Percentiles rank a stretch among this genome's conserved stretches.
These are phyloP conservation scores for Sonneratia alba DNA, from an alignment of 345 rosid genomes.

Conservation along the genomic window DNA sequence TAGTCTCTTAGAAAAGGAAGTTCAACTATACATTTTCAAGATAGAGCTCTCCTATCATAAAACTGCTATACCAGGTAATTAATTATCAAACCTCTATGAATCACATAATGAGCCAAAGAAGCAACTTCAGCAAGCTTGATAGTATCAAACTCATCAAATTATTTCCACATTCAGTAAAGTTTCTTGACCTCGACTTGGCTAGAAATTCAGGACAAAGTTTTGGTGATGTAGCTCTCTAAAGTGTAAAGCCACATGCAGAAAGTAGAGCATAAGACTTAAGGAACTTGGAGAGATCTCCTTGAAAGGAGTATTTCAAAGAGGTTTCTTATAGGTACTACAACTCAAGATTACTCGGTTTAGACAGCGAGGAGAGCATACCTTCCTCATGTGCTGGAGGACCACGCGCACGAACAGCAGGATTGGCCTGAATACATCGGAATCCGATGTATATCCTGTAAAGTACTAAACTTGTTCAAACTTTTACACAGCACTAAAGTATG, in stretches of 20 bases:
- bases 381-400: background rate
- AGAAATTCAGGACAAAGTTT: background rate
- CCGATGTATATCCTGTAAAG: background rate
- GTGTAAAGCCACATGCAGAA: background rate
- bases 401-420: background rate
- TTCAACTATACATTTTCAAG: background rate
- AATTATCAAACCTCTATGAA: background rate
- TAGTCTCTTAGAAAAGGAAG: conserved; percentile 1
- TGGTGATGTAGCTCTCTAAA: background rate
- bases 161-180: background rate
- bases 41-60: background rate
- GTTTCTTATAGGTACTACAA: background rate
- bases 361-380: background rate
- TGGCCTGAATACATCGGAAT: background rate
- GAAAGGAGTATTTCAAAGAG: background rate
- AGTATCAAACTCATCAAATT: background rate
- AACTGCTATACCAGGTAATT: background rate
- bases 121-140: background rate
- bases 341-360: background rate
- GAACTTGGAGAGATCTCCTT: background rate
- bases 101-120: background rate
- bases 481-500: background rate
- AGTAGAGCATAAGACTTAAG: background rate
- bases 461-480: background rate
- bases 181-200: background rate